Evolutionary conservation across 2,329 filamentous ascomycete species (phyloP), one percentile per base, ranked within the genome.

Genomic region (Rugonectria rugulosa): DNA sequence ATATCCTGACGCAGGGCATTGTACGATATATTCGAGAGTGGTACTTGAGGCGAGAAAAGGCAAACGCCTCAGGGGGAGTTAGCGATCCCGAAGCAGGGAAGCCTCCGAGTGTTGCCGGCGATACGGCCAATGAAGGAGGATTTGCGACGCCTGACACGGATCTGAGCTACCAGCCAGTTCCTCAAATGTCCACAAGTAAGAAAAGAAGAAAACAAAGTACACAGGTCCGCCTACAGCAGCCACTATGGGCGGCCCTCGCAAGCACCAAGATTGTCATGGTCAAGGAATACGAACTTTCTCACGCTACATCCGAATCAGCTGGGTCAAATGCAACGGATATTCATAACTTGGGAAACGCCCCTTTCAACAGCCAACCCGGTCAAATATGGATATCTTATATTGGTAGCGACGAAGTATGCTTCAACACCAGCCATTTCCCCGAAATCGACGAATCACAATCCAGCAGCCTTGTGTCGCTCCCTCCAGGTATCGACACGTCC

Each of bases 241-340:
- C 93, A 43, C 85, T 97, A 62, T 97, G 93, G 93, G 92, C 93
- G 61, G 93, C 93, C 42, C 84, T 97, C 66, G 93, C 93, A 46
- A 97, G 92, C 77, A 97, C 93, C 70, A 97, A 97, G 81, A 93
- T 97, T 72, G 94, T 95, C 67, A 92, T 97, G 76, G 88, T 96
- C 70, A 95, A 96, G 77, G 93, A 92, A 75, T 91, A 91, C 66
- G 89, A 92, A 75, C 85, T 96, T 71, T 94, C 90, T 63, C 87
- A 90, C 71, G 87, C 88, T 54, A 84, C 88, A 57, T 85, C 85
- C 51, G 90, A 92, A 75, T 88, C 87, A 45, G 86, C 84, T 26
- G 88, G 88, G 68, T 87, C 89, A 63, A 88, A 90, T 70, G 87
- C 87, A 66, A 91, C 87, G 69, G 88, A 91, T 68, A 87, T 89